Evolutionary conservation across 164 flowering plant genomes (phyloP).

Genomic region (Protea cynaroides): DNA sequence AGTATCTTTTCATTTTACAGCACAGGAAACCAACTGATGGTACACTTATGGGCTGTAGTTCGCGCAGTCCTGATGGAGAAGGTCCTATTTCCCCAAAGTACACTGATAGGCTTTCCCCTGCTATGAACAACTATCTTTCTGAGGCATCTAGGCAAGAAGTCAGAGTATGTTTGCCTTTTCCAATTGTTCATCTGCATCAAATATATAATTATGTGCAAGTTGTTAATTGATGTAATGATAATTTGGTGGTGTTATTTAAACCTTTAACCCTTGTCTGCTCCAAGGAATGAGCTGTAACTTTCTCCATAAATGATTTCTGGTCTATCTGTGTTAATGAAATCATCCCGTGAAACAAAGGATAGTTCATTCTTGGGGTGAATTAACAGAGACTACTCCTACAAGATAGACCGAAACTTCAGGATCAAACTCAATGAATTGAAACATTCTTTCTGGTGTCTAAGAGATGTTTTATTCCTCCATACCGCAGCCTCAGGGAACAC

Average conservation of each 20-base stretch:
- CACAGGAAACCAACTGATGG: conserved; percentile 78
- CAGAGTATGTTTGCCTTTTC: conserved; percentile 41
- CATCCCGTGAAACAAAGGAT: too few relatives aligned
- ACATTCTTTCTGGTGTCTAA: not conserved
- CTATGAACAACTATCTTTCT: conserved; percentile 81
- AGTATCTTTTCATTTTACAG: conserved; percentile 36
- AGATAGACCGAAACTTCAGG: too few relatives aligned
- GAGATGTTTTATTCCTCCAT: conserved; percentile 12
- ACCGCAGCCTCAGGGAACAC: conserved; percentile 81
- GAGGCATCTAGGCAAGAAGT: conserved; percentile 98
- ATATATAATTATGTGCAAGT: not conserved
- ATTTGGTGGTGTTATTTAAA: not conserved
- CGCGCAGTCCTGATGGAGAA: conserved; percentile 78
- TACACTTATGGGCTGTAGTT: conserved; percentile 78
- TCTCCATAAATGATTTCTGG: not conserved
- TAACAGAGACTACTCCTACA: too few relatives aligned
- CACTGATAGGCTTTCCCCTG: conserved; percentile 94
- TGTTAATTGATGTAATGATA: not conserved
- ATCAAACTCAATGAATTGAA: too few relatives aligned
- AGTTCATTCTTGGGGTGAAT: too few relatives aligned
- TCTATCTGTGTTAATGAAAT: not conserved
- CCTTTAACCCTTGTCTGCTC: not conserved
- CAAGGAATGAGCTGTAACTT: not conserved
- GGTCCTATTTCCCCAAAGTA: conserved; percentile 79
- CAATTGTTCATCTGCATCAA: not conserved